These are phyloP conservation scores for Neohortaea acidophila DNA, from an alignment of 495 filamentous ascomycete species.

Conservation along the genomic window DNA sequence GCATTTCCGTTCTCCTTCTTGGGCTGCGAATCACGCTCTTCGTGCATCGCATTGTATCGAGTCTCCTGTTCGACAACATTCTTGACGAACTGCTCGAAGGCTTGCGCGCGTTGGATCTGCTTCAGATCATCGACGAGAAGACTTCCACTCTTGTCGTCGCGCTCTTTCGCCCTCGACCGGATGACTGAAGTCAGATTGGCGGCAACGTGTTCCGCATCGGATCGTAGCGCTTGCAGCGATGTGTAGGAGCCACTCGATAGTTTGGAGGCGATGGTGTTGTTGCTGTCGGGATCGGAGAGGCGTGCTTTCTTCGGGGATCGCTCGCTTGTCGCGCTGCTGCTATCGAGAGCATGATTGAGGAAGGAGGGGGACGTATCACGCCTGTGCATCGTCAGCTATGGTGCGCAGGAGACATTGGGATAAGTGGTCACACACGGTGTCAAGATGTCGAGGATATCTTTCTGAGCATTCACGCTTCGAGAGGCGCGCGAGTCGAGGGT, in stretches of 20 bases:
- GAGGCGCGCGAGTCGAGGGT: background rate
- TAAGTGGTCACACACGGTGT: background rate
- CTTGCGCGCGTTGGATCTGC: conserved; percentile 15
- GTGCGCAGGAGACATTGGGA: background rate
- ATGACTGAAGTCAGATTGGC: conserved; percentile 4
- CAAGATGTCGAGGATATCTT: conserved; percentile 13
- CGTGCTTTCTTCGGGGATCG: conserved; percentile 25
- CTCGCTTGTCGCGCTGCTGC: conserved; percentile 14
- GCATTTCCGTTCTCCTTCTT: conserved; percentile 2
- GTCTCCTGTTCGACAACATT: conserved; percentile 11
- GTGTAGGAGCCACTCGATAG: conserved; percentile 10
- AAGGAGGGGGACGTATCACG: conserved; percentile 27
- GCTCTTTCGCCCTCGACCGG: conserved; percentile 4
- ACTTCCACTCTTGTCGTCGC: background rate
- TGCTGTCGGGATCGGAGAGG: conserved; percentile 12
- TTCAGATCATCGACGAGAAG: conserved; percentile 14
- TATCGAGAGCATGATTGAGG: conserved; percentile 17
- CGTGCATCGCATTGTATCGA: background rate
- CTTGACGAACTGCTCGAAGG: conserved; percentile 13
- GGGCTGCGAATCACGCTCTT: background rate
- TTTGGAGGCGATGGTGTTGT: conserved; percentile 11
- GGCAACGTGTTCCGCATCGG: conserved; percentile 13
- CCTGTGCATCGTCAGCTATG: conserved; percentile 13
- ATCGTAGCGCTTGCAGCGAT: conserved; percentile 2
- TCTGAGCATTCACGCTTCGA: conserved; percentile 7